Evolutionary conservation across 2,329 filamentous ascomycete species (phyloP), one percentile per base, ranked within the genome.

Genomic region (Aspergillus sp.): DNA sequence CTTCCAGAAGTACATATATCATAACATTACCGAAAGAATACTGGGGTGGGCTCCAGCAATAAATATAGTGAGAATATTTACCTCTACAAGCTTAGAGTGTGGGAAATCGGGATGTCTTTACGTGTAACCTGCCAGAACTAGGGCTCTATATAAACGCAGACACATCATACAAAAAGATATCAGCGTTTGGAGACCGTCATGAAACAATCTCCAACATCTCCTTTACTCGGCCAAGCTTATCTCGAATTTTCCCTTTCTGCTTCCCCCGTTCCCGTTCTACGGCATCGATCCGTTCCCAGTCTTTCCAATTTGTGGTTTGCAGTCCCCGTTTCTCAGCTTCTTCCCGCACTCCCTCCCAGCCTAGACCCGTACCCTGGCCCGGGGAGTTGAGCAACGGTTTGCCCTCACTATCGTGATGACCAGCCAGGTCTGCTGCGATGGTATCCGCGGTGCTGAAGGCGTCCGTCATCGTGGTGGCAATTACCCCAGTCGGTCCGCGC

Each of bases 401-500:
- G 3, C 45, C 42, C 7, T 19, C 19, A 19, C 19, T 19, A 19
- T 19, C 19, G 19, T 19, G 19, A 19, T 19, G 19, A 19, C 59
- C 49, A 5, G 50, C 60, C 43, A 88, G 91, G 61, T 98, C 93
- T n/a, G 78, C 71, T 0, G 79, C 79, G 52, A 98, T 86, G 2
- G 85, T 81, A 62, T 96, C 90, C 1, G 83, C 93, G 0, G 89
- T 95, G 6, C 80, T 78, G 59, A 97, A 98, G 0, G 93, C 91
- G 64, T 98, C 93, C 49, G 85, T 81, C 88, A 98, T 94, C 0
- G 93, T 98, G 29, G 85, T 89, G 1, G 91, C 91, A 64, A 98
- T 98, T 3, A 97, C 90, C 2, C 93, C 93, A 0, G 89, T 96
- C 0, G 93, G 91, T 0, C 93, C 93, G 33, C 85, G 80, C 71